phyloP scores from a whole-genome alignment of 768 basidiomycete species.

The Russula emetica region DNA sequence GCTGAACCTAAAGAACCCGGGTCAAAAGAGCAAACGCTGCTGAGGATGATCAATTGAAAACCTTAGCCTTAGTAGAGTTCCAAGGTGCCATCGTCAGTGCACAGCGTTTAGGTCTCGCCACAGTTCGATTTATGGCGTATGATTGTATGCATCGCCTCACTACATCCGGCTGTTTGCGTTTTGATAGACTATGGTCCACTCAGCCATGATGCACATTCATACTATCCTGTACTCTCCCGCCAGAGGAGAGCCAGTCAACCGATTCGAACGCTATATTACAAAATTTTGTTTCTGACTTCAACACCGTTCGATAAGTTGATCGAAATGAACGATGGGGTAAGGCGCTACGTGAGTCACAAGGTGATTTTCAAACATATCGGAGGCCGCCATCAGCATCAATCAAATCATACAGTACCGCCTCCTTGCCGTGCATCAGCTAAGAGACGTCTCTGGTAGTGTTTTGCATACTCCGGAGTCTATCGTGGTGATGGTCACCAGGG shows the following conservation, averaged over 20 bases:
- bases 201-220: neutral
- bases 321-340: neutral
- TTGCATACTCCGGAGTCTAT: neutral
- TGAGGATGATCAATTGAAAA: constrained; percentile 22
- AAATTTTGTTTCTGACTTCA: neutral
- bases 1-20: constrained; percentile 41
- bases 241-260: neutral
- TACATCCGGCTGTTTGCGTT: constrained; percentile 12
- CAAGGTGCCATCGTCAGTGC: constrained; percentile 44
- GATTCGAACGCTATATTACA: neutral
- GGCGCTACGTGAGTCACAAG: neutral
- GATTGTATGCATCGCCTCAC: neutral
- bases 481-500: constrained; percentile 23
- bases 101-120: neutral
- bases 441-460: neutral
- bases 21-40: neutral
- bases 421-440: neutral
- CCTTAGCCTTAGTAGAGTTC: constrained; percentile 63
- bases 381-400: neutral
- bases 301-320: neutral
- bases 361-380: neutral
- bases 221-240: neutral
- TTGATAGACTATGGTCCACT: neutral
- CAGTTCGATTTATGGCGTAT: neutral
- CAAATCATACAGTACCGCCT: neutral